A percentile compares a stretch with the other conserved stretches of the same genome.
Evolutionary conservation across 192 early-diverging fungal genomes (phyloP).

Genomic region (Ramicandelaber brevisporus): DNA sequence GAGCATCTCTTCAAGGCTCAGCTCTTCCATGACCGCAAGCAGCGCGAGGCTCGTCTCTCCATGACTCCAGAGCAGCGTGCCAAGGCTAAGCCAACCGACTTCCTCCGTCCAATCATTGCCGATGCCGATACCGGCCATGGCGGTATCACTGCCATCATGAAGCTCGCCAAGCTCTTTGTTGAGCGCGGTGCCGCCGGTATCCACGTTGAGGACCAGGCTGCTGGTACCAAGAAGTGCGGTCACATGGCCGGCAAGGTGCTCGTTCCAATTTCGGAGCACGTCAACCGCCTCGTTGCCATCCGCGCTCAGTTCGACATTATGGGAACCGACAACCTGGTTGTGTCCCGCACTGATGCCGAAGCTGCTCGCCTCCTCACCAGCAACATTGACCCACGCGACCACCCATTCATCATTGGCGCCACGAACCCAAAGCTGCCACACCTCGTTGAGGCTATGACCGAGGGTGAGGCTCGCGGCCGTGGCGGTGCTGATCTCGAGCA

Average conservation of each 20-base stretch:
- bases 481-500: constrained; percentile 44
- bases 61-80: constrained; percentile 36
- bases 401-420: constrained; percentile 82
- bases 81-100: constrained; percentile 52
- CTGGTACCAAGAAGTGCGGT: constrained; percentile 95
- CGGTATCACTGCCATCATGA: constrained; percentile 94
- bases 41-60: constrained; percentile 66
- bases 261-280: constrained; percentile 94
- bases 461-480: constrained; percentile 48
- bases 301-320: constrained; percentile 96
- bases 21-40: constrained; percentile 90
- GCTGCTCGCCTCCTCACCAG: constrained; percentile 88
- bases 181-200: constrained; percentile 90
- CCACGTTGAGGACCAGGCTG: constrained; percentile 81
- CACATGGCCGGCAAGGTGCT: constrained; percentile 99
- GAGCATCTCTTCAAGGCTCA: constrained; percentile 96
- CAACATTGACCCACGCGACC: constrained; percentile 89
- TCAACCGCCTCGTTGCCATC: constrained; percentile 83
- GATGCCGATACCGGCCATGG: constrained; percentile 97
- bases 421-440: constrained; percentile 58
- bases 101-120: constrained; percentile 82
- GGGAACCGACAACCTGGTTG: constrained; percentile 82
- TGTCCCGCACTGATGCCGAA: constrained; percentile 90
- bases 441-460: constrained; percentile 47
- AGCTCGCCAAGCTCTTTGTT: constrained; percentile 92